Conservation (phyloP, 345 rosid genomes). For the Moricandia moricandioides region DNA sequence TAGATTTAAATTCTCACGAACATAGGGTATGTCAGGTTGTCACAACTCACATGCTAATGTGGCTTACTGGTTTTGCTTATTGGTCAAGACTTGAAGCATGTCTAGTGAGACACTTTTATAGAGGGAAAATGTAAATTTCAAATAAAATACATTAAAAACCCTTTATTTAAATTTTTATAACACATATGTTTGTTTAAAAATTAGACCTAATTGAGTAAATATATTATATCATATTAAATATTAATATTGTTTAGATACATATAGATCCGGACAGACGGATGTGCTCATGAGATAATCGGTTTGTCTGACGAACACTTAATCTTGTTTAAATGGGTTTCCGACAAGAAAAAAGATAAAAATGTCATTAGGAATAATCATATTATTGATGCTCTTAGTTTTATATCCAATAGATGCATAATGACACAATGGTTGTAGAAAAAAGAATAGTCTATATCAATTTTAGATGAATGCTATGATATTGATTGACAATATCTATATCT, state of each 20-base stretch:
- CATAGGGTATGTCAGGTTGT: conserved; percentile 27
- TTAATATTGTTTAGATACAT: not conserved
- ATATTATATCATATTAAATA: not conserved
- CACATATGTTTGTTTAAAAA: not conserved
- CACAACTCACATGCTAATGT: not conserved
- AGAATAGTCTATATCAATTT: not conserved
- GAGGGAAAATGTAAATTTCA: not conserved
- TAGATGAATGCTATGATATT: not conserved
- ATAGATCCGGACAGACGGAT: too few relatives aligned
- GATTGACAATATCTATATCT: not conserved
- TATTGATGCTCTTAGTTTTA: not conserved
- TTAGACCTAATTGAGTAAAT: not conserved
- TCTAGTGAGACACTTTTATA: not conserved
- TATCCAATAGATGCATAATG: not conserved
- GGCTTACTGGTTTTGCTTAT: not conserved
- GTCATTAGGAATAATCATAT: not conserved
- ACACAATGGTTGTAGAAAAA: not conserved
- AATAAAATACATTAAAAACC: not conserved
- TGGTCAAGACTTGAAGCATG: conserved; percentile 2
- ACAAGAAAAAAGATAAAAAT: too few relatives aligned
- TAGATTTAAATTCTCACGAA: conserved; percentile 8
- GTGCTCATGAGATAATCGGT: too few relatives aligned
- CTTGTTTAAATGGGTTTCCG: too few relatives aligned
- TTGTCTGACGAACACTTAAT: too few relatives aligned
- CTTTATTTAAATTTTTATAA: not conserved